Percentiles rank a stretch among this genome's conserved stretches.
Evolutionary conservation across 2,329 filamentous ascomycete species (phyloP).

Genomic region (Phyllosticta ampelicida): DNA sequence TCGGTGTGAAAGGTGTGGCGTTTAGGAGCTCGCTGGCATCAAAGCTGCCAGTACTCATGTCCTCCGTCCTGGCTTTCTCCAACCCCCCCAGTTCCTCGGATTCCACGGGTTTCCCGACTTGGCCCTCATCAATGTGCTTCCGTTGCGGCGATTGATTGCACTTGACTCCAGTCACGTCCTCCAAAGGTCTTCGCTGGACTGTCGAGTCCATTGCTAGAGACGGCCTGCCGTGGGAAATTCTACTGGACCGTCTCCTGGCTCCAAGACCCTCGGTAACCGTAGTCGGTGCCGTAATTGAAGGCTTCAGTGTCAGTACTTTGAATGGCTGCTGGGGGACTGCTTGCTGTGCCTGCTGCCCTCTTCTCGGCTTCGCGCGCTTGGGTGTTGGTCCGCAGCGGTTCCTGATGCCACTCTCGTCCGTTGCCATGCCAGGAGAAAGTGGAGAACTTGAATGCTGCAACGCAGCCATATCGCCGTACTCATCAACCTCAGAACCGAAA

Average conservation of each 20-base stretch:
- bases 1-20: conserved; percentile 26
- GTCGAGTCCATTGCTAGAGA: conserved; percentile 8
- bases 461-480: background rate
- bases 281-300: background rate
- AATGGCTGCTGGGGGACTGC: conserved; percentile 15
- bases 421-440: background rate
- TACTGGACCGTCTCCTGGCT: conserved; percentile 2
- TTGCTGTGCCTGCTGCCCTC: background rate
- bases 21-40: conserved; percentile 29
- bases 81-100: background rate
- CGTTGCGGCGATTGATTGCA: conserved; percentile 10
- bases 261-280: background rate
- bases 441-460: background rate
- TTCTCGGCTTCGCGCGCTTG: conserved; percentile 31
- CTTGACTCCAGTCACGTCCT: conserved; percentile 18
- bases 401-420: background rate
- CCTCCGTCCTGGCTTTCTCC: conserved; percentile 1
- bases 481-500: background rate
- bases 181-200: conserved; percentile 19
- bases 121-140: conserved; percentile 21
- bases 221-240: conserved; percentile 11
- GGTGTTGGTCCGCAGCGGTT: conserved; percentile 21
- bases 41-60: conserved; percentile 21
- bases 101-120: conserved; percentile 12
- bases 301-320: conserved; percentile 19